A percentile compares a stretch with the other conserved stretches of the same genome.
Evolutionary conservation across 78 protist genomes (phyloP).

Genomic region (slime mould (Dictyostelium discoideum)): dicty_2.7 NC_007088.5:4254001-4254500

Average conservation of each 20-base stretch:
- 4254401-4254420: background rate
- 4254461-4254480: background rate
- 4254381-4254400: background rate
- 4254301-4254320: background rate
- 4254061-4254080: background rate
- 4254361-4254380: no score
- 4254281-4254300: background rate
- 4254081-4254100: background rate
- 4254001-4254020: background rate
- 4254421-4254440: background rate
- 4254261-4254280: slow-evolving; percentile 2
- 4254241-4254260: no score
- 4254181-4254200: background rate
- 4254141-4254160: background rate
- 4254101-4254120: no score
- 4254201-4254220: no score
- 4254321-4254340: background rate
- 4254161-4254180: background rate
- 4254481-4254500: background rate
- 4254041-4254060: background rate
- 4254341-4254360: background rate
- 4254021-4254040: background rate
- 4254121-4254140: background rate
- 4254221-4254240: no score
- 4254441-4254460: background rate